These are phyloP conservation scores for Hanseniaspora mollemarum DNA, from an alignment of 805 yeast species.

Conservation along the genomic window DNA sequence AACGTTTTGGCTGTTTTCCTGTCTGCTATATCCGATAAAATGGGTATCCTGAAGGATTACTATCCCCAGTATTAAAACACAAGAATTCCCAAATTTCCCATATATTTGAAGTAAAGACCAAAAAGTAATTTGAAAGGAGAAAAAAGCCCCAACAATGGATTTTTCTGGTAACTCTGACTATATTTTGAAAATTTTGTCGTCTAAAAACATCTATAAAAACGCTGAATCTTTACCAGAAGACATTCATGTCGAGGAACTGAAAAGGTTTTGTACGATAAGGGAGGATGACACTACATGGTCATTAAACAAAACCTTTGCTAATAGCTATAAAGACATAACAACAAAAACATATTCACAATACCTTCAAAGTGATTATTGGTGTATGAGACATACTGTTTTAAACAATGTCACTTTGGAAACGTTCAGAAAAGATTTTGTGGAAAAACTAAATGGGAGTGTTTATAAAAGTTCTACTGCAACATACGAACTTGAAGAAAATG, in stretches of 20 bases:
- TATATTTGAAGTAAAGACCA: not conserved
- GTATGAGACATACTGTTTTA: slow-evolving; percentile 28
- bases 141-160: not conserved
- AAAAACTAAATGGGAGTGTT: slow-evolving; percentile 27
- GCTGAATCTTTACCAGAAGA: not conserved
- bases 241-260: not conserved
- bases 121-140: not conserved
- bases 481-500: slow-evolving; percentile 23
- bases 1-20: too few species aligned
- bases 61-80: not conserved
- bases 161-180: not conserved
- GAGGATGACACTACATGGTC: not conserved
- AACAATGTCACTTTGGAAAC: slow-evolving; percentile 13
- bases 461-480: slow-evolving; percentile 15
- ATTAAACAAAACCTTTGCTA: not conserved
- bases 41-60: too few species aligned
- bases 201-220: not conserved
- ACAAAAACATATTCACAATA: slow-evolving; percentile 23
- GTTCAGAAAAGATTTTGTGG: slow-evolving; percentile 23
- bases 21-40: too few species aligned
- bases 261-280: not conserved
- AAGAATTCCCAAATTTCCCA: not conserved
- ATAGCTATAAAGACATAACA: slow-evolving; percentile 27
- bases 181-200: not conserved
- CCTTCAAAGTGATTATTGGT: slow-evolving; percentile 27